A percentile compares a stretch with the other conserved stretches of the same genome.
These are phyloP conservation scores for Aphanomyces stellatus DNA, from an alignment of 352 stramenopile species.

Conservation along the genomic window DNA sequence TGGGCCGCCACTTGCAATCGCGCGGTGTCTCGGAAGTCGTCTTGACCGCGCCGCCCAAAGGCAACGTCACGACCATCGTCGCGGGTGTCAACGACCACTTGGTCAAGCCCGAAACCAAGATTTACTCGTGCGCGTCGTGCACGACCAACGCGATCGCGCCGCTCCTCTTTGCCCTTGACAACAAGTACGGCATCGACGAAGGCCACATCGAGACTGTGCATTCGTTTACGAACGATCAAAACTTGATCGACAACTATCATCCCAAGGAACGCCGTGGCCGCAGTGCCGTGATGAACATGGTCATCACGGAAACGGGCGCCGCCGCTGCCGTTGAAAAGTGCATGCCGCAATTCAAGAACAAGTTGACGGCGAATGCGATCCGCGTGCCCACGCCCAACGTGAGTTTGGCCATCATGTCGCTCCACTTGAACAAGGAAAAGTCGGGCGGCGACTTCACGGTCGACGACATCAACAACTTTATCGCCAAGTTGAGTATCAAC, in stretches of 20 bases:
- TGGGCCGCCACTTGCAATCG: conserved; percentile 67
- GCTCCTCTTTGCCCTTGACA: conserved; percentile 57
- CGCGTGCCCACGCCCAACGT: conserved; percentile 98
- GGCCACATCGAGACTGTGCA: conserved; percentile 86
- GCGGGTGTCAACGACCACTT: conserved; percentile 69
- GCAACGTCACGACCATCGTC: conserved; percentile 61
- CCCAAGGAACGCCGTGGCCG: conserved; percentile 79
- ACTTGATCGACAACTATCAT: conserved; percentile 85
- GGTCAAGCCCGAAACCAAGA: conserved; percentile 44
- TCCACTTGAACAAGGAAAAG: conserved; percentile 80
- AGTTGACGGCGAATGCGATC: conserved; percentile 98
- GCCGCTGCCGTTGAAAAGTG: conserved; percentile 80
- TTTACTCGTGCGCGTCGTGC: conserved; percentile 76
- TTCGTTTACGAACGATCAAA: conserved; percentile 88
- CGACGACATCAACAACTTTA: conserved; percentile 65
- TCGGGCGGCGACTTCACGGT: conserved; percentile 41
- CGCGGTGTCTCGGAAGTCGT: conserved; percentile 74
- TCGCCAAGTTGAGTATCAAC: conserved; percentile 72
- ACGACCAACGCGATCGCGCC: conserved; percentile 83
- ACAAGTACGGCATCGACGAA: conserved; percentile 73
- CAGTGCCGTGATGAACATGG: conserved; percentile 84
- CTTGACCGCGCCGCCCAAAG: conserved; percentile 66
- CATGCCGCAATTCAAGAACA: conserved; percentile 91
- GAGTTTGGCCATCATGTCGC: conserved; percentile 96
- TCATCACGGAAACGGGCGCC: conserved; percentile 82